phyloP scores from a whole-genome alignment of 1,284 basidiomycete species.

The Tremellales sp. region DNA sequence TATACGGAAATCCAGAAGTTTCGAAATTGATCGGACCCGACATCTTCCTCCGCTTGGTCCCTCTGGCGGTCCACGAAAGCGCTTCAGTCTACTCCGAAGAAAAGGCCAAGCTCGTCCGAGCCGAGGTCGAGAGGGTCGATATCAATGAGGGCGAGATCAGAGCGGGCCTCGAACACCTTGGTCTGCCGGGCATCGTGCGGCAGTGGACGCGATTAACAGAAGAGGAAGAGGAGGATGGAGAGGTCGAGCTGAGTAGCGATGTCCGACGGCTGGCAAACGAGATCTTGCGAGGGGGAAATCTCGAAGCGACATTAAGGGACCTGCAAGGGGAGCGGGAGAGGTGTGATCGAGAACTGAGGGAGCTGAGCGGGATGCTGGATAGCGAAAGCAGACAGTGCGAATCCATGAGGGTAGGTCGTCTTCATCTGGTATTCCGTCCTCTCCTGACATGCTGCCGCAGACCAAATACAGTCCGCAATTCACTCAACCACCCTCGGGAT shows the following conservation, averaged over 20 bases:
- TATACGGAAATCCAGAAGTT: slow-evolving; percentile 85
- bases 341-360: slow-evolving; percentile 62
- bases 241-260: slow-evolving; percentile 62
- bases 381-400: slow-evolving; percentile 78
- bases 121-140: slow-evolving; percentile 83
- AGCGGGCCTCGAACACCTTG: slow-evolving; percentile 76
- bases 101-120: slow-evolving; percentile 91
- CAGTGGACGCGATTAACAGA: slow-evolving; percentile 74
- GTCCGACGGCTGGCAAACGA: slow-evolving; percentile 76
- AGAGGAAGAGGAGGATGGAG: slow-evolving; percentile 48
- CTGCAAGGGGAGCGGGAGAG: slow-evolving; percentile 61
- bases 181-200: slow-evolving; percentile 70
- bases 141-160: slow-evolving; percentile 74
- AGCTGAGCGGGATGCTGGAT: slow-evolving; percentile 63
- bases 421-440: background rate
- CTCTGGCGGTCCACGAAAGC: slow-evolving; percentile 91
- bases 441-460: slow-evolving; percentile 15
- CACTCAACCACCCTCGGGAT: slow-evolving; percentile 81
- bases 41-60: slow-evolving; percentile 82
- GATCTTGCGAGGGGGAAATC: slow-evolving; percentile 61
- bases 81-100: slow-evolving; percentile 97
- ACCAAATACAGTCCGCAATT: slow-evolving; percentile 82
- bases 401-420: slow-evolving; percentile 58
- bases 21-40: slow-evolving; percentile 93
- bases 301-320: slow-evolving; percentile 54